Base-by-base conservation (phyloP, 345 rosid genomes). In the Eucalyptus cloeziana region DNA sequence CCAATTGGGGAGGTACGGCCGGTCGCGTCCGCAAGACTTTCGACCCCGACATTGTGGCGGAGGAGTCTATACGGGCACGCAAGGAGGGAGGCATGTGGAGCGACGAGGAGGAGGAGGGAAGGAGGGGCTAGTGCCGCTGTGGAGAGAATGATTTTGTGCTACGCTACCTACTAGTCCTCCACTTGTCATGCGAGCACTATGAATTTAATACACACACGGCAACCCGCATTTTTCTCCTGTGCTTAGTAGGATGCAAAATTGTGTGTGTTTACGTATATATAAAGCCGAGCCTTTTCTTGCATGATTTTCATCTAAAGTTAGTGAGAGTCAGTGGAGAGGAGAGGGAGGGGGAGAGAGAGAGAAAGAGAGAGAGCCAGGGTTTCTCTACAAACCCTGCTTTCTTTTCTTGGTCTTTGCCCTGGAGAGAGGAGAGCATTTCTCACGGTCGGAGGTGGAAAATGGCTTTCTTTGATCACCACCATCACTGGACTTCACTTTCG, bases 171-270 rank as follows among this genome's bases (percentile, higher is more conserved):
- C 94, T 91, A 92, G 89, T 64, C 69, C 89, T 92, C 93, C 97
- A 96, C 92, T 94, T 94, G 99, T 96, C 99, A 96, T 94, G 95
- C 95, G 91, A 91, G 91, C 88, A 90, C 89, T 88, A 91, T 92
- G 94, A 95, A 86, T 93, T 91, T 67, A 86, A 93, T 90, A 93
- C 88, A 92, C 94, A 89, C 91, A 88, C 54, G 19, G 19, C 54
- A 19, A 19, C 7, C 27, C 81, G 8, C 81, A 71, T 54, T 43
- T 56, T 50, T 49, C 33, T 50, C 52, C 60, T 19, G 37, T 14
- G 47, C 58, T 14, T 2, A 37, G 51, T 21, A 5, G 49, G 49
- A 37, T 51, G 87, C 69, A 40, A 69, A 69, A 13, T 21, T 89
- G 85, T 52, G 22, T 51, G n/a, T n/a, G n/a, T n/a, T n/a, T n/a